Evolutionary conservation across 2,329 filamentous ascomycete species (phyloP), one percentile per base, ranked within the genome.

Genomic region (Emmonsia crescens): DNA sequence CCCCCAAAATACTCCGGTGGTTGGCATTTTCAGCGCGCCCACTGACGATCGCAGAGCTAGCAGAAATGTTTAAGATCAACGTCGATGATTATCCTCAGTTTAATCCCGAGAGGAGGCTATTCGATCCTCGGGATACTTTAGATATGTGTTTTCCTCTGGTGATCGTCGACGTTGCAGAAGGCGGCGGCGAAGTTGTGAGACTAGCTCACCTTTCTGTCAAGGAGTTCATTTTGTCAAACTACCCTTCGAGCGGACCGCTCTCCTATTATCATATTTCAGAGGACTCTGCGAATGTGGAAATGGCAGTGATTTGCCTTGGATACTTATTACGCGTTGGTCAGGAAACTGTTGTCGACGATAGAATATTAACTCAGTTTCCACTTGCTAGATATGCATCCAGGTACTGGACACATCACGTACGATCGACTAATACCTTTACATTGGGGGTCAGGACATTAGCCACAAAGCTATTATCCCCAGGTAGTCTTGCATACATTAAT

Each of bases 21-120:
- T 62, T 74, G 4, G 55, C 64, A 6, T 70, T 62, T 60, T 70
- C 70, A 1, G 21, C 60, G 29, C 59, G 65, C 29, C 71, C 71
- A 1, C 61, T 75, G 14, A 42, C 38, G 14, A 49, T 75, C 14
- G 57, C 64, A 19, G 70, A 74, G 60, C 40, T 70, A 0, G 66
- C 68, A 24, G 69, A 74, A 55, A 65, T 64, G 55, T 60, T 74
- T 27, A 69, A 68, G 38, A 68, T 74, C 2, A 62, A 72, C 51
- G 55, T 60, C 5, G 54, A 64, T 12, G 51, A 49, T 10, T 51
- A 62, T 36, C 59, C 52, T 21, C 61, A 64, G 36, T 74, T 72
- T 62, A 61, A 73, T 61, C 62, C 65, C 9, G 56, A 65, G 24
- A 44, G 70, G 52, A 66, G 69, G 56, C 65, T 73, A 60, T 66